phyloP scores from a whole-genome alignment of 2,329 filamentous ascomycete species.

The Tolypocladium paradoxum region DNA sequence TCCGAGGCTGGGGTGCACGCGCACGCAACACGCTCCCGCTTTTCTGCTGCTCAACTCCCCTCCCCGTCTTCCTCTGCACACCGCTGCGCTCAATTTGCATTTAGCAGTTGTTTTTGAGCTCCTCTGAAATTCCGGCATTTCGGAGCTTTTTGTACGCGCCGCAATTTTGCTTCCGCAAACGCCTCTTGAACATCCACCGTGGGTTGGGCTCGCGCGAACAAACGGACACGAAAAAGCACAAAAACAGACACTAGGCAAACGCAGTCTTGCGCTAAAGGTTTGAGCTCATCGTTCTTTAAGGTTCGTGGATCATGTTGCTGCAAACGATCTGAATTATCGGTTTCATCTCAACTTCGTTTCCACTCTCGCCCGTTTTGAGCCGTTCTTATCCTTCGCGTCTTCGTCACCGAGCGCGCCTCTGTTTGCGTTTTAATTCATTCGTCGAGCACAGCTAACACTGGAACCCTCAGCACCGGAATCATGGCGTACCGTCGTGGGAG shows the following conservation, averaged over 20 bases:
- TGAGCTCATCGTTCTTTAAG: background rate
- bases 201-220: background rate
- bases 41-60: background rate
- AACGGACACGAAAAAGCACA: background rate
- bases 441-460: background rate
- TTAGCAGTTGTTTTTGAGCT: background rate
- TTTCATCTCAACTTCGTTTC: background rate
- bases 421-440: background rate
- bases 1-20: background rate
- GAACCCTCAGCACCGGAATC: background rate
- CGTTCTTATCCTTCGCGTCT: background rate
- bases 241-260: background rate
- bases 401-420: background rate
- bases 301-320: background rate
- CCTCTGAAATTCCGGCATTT: background rate
- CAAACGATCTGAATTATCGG: background rate
- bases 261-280: background rate
- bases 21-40: background rate
- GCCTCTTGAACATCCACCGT: background rate
- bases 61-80: background rate
- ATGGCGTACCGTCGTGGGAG: conserved; percentile 1
- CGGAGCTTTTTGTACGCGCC: background rate
- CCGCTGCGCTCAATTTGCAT: background rate
- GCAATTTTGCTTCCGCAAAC: background rate
- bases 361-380: background rate